phyloP scores from a whole-genome alignment of 1,139 yeast genomes.

The Sugiyamaella japonica region DNA sequence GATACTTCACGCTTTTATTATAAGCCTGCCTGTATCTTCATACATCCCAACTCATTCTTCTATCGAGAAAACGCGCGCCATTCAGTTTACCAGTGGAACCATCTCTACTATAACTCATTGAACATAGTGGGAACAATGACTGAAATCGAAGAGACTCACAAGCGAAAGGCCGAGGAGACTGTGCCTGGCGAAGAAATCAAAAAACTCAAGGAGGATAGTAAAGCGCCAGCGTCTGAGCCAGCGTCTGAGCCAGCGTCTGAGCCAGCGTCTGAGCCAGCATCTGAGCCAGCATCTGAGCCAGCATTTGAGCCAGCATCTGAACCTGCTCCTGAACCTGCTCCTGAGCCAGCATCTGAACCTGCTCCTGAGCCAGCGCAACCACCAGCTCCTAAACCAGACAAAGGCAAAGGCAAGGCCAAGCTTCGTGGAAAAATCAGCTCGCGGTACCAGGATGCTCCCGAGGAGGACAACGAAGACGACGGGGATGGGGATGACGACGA shows the following conservation, averaged over 20 bases:
- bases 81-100: conserved; percentile 7
- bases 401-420: conserved; percentile 31
- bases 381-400: conserved; percentile 13
- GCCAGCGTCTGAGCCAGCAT: conserved; percentile 23
- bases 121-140: conserved; percentile 13
- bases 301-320: conserved; percentile 15
- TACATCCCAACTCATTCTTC: conserved; percentile 1
- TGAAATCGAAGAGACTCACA: conserved; percentile 22
- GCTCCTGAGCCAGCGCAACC: conserved; percentile 27
- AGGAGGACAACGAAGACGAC: conserved; percentile 36
- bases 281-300: conserved; percentile 12
- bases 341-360: no score
- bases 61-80: conserved; percentile 1
- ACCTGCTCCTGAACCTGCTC: conserved; percentile 16
- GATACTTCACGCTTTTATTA: neutral
- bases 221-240: neutral
- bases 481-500: conserved; percentile 35
- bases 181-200: conserved; percentile 31
- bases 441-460: conserved; percentile 39
- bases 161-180: conserved; percentile 28
- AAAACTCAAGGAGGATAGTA: conserved; percentile 27
- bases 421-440: conserved; percentile 32
- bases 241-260: conserved; percentile 5
- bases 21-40: neutral
- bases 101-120: neutral